A percentile compares a stretch with the other conserved stretches of the same genome.
phyloP scores from a whole-genome alignment of 352 stramenopile species.

The Plasmopara muralis region DNA sequence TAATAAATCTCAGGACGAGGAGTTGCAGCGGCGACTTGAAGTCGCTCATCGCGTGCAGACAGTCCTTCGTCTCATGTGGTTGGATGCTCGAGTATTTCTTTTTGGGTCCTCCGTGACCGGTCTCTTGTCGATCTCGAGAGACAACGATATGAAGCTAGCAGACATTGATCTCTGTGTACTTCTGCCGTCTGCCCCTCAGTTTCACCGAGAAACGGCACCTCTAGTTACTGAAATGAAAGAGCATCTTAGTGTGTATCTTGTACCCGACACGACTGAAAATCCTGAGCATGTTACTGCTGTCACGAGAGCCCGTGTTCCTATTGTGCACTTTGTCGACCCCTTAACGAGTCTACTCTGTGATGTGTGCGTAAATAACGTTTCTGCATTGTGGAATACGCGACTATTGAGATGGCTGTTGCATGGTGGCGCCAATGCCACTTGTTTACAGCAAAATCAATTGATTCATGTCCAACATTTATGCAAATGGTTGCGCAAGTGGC shows the following conservation, averaged over 20 bases:
- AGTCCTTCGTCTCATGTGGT: slow-evolving; percentile 50
- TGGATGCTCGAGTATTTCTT: slow-evolving; percentile 48
- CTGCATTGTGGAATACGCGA: slow-evolving; percentile 74
- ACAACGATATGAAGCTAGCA: neutral
- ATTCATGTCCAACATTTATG: slow-evolving; percentile 25
- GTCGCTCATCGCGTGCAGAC: slow-evolving; percentile 37
- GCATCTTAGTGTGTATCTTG: slow-evolving; percentile 56
- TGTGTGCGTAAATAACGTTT: slow-evolving; percentile 77
- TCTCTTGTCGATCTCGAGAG: slow-evolving; percentile 16
- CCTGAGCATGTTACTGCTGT: slow-evolving; percentile 18
- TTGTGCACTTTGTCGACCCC: slow-evolving; percentile 53
- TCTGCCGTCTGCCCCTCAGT: slow-evolving; percentile 42
- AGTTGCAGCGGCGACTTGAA: slow-evolving; percentile 24
- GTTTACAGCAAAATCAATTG: slow-evolving; percentile 7
- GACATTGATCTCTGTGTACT: slow-evolving; percentile 75
- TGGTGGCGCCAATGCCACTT: slow-evolving; percentile 1
- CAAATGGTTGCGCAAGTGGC: slow-evolving; percentile 58
- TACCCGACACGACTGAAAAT: slow-evolving; percentile 12
- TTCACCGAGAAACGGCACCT: slow-evolving; percentile 41
- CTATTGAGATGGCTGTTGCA: slow-evolving; percentile 38
- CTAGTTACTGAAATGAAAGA: slow-evolving; percentile 59
- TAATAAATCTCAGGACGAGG: slow-evolving; percentile 3
- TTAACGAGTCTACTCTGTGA: slow-evolving; percentile 42
- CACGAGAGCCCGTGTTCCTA: slow-evolving; percentile 52
- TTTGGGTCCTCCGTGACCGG: slow-evolving; percentile 67